These are phyloP conservation scores for Metarhizium anisopliae DNA, from an alignment of 2,329 filamentous ascomycete species.

Conservation along the genomic window DNA sequence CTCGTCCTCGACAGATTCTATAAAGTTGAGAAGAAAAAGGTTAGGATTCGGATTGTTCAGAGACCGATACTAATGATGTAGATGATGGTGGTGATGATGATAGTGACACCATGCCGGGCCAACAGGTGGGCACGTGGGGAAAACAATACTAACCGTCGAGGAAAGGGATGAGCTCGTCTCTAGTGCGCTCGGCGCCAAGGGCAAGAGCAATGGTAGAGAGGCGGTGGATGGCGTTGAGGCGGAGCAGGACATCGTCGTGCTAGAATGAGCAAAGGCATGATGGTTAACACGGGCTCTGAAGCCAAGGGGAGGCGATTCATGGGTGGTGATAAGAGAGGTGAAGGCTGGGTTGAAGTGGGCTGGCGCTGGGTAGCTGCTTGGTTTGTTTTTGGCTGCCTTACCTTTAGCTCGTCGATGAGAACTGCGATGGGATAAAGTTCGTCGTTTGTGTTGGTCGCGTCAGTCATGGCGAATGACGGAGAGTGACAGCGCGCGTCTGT, in stretches of 20 bases:
- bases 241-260: conserved; percentile 97
- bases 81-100: neutral
- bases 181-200: conserved; percentile 88
- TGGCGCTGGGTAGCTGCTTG: too few species aligned
- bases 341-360: neutral
- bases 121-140: neutral
- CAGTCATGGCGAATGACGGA: conserved; percentile 61
- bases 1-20: conserved; percentile 98
- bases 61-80: neutral
- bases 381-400: conserved; percentile 34
- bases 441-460: conserved; percentile 84
- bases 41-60: neutral
- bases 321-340: conserved; percentile 6
- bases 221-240: conserved; percentile 96
- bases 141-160: conserved; percentile 70
- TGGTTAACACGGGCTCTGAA: conserved; percentile 17
- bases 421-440: conserved; percentile 99
- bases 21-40: conserved; percentile 1
- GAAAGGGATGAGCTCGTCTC: conserved; percentile 97
- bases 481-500: conserved; percentile 22
- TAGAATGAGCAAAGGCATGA: conserved; percentile 27
- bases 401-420: conserved; percentile 98
- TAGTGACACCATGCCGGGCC: neutral
- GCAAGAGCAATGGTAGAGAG: conserved; percentile 97
- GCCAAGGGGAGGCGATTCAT: conserved; percentile 4